These are phyloP conservation scores for Closterium sp. DNA, from an alignment of 139 green algal genomes.

Conservation along the genomic window DNA sequence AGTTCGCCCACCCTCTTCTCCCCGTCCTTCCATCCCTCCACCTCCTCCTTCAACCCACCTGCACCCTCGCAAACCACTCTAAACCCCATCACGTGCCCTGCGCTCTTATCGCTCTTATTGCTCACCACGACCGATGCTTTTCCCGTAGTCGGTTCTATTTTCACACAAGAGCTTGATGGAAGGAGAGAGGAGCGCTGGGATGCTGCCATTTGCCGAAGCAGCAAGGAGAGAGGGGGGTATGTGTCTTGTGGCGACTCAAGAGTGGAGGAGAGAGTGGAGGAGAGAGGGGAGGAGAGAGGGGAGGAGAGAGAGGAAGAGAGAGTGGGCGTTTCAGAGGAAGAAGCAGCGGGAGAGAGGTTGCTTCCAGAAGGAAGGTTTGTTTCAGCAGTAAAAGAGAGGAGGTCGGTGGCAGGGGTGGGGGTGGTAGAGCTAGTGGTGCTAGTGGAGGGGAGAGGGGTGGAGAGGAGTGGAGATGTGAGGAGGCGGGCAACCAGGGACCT, in stretches of 20 bases:
- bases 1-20: no score
- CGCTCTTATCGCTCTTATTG: not conserved
- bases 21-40: not conserved
- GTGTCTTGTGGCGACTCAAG: no score
- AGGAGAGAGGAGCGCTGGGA: not conserved
- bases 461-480: no score
- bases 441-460: no score
- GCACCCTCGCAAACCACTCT: not conserved
- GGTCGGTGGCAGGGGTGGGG: not conserved
- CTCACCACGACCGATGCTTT: not conserved
- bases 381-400: not conserved
- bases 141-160: not conserved
- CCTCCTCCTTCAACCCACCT: not conserved
- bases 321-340: not conserved
- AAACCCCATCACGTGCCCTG: not conserved
- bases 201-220: not conserved
- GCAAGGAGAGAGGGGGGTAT: not conserved
- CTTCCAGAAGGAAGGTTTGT: no score
- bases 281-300: no score
- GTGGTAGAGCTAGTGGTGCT: not conserved
- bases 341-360: not conserved
- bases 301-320: no score
- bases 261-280: not conserved
- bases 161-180: not conserved
- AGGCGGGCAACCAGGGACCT: not conserved